Evolutionary conservation across 2,329 filamentous ascomycete species (phyloP), one percentile per base, ranked within the genome.

Genomic region (Epichloe sibirici): DNA sequence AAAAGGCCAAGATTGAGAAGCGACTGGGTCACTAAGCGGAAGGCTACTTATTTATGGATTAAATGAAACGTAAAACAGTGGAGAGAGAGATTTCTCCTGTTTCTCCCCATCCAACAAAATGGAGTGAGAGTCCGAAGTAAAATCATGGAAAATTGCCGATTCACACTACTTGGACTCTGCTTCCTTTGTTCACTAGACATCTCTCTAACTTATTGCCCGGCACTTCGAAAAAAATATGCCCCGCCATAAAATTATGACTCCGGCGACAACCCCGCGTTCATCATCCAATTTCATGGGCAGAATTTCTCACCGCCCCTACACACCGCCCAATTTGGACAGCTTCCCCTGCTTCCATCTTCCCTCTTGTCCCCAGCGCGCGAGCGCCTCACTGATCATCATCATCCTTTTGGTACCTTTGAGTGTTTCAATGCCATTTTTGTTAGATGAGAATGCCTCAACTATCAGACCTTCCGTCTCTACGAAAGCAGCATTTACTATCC

Each of bases 1-100:
- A 95, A 73, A 83, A 76, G 71, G 65, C 69, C 59, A 90, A 86
- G 77, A 83, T 88, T 57, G 90, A 96, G 76, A 70, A 73, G 61
- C 78, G 86, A 53, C 71, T 94, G 57, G 76, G 70, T 13, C 57
- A 63, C 51, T 67, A 57, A 58, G 44, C 13, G 35, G 37, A 25
- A 15, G 5, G 35, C n/a, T 23, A 31, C 28, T 31, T 31, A 11
- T 11, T 48, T 34, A 49, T 45, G 45, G 55, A 46, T 45, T 31
- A 13, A 39, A 23, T 40, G 43, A 46, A 21, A 8, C 31, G 9
- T 31, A 31, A 31, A 31, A 31, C 8, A 3, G 4, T 31, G 31
- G 31, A 31, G 31, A 4, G 8, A 21, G 17, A 21, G 17, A 21
- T 21, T 11, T 31, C 31, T 11, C 31, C 31, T 31, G 31, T 11